Conservation (phyloP, 2,329 filamentous ascomycete species). For the Ascochyta koolunga region DNA sequence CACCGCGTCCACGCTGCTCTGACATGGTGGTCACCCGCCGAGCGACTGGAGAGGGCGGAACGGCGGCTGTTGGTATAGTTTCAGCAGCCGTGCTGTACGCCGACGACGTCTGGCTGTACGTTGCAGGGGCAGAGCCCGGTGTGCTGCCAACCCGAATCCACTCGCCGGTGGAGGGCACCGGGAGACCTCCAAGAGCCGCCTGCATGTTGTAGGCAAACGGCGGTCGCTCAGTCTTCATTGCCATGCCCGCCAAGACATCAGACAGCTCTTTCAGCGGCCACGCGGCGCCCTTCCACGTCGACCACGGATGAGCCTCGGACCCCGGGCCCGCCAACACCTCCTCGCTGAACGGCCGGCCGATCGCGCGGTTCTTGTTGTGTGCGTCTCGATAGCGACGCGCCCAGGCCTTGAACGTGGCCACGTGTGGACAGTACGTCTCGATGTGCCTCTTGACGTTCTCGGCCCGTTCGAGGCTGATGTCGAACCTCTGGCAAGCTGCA, state of each 20-base stretch:
- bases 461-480: neutral
- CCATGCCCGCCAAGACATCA: neutral
- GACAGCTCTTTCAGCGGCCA: neutral
- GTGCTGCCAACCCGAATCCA: neutral
- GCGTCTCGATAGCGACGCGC: constrained; percentile 8
- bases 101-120: no score
- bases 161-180: neutral
- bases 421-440: constrained; percentile 6
- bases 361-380: neutral
- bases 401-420: constrained; percentile 11
- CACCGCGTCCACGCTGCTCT: neutral
- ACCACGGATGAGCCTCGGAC: constrained; percentile 1
- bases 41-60: neutral
- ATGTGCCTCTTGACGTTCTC: constrained; percentile 1
- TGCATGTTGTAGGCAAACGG: neutral
- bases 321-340: neutral
- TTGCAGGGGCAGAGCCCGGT: neutral
- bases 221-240: neutral
- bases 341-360: neutral
- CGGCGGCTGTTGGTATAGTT: neutral
- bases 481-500: constrained; percentile 13
- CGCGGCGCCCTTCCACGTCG: neutral
- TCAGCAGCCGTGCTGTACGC: no score
- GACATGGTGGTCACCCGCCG: neutral
- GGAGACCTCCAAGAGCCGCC: neutral